These are phyloP conservation scores for Cryoendolithus antarcticus DNA, from an alignment of 2,329 filamentous ascomycete species.

Conservation along the genomic window DNA sequence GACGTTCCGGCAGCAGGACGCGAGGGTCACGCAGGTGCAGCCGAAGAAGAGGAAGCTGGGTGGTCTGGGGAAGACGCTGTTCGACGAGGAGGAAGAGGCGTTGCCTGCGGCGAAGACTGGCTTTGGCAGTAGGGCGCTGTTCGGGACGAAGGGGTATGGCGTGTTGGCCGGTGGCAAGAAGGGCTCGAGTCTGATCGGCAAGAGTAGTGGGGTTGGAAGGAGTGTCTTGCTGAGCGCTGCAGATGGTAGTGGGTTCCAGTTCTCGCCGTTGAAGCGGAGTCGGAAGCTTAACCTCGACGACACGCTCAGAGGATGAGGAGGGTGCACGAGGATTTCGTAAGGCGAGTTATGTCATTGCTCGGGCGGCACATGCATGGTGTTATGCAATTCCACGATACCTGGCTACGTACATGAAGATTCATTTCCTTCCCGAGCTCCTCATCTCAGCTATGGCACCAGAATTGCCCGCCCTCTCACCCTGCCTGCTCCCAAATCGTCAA, in stretches of 20 bases:
- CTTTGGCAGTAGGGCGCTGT: constrained; percentile 11
- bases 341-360: no score
- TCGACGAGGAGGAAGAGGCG: constrained; percentile 28
- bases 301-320: constrained; percentile 16
- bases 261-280: constrained; percentile 25
- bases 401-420: no score
- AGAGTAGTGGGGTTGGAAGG: constrained; percentile 13
- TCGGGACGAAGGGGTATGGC: constrained; percentile 22
- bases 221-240: constrained; percentile 17
- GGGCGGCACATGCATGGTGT: no score
- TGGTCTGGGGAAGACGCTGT: constrained; percentile 25
- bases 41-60: constrained; percentile 26
- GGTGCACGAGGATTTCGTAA: no score
- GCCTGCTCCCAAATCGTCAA: constrained; percentile 13
- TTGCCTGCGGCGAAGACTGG: constrained; percentile 13
- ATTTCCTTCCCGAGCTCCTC: no score
- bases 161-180: constrained; percentile 18
- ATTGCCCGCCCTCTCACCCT: constrained; percentile 15
- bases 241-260: constrained; percentile 26
- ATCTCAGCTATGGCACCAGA: constrained; percentile 8
- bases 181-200: constrained; percentile 13
- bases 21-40: constrained; percentile 17
- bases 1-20: constrained; percentile 21
- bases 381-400: no score
- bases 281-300: constrained; percentile 20